Evolutionary conservation across 1,284 basidiomycete genomes (phyloP), one percentile per base, ranked within the genome.

Genomic region (Heterobasidion irregulare): DNA sequence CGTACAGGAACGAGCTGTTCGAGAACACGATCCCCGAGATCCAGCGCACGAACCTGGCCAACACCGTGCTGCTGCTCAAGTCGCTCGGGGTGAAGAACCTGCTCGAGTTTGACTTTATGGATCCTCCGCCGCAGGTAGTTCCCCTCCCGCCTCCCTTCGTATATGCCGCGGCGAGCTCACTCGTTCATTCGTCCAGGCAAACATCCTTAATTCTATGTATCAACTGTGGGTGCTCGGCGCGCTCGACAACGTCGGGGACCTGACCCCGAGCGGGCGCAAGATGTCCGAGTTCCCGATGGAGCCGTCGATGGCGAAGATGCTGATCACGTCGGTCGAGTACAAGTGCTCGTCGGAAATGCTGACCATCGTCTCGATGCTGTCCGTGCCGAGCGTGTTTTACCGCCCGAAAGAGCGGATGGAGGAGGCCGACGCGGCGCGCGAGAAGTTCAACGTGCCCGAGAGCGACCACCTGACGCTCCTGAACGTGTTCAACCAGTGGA

Each of bases 271-370:
- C 52, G 97, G 97, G 1, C 83, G 90, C 50, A 98, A 96, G 71
- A 99, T 99, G 94, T 93, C 92, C 43, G 94, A 98, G 66, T 99
- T 98, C 72, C 95, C 94, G 4, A 95, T 95, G 92, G 94, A 95
- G 66, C 97, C 97, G 2, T 94, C 91, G 6, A 89, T 99, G 78
- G 93, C 94, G 33, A 99, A 99, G 76, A 98, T 99, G 91, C 77
- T 99, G 55, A 98, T 99, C 67, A 89, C 88, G 32, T 94, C 93
- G 9, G 92, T 96, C 58, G 92, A 97, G 50, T 92, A 95, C 71
- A 84, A 82, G 59, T 99, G 97, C 68, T 95, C 92, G 8, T 77
- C 83, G 3, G 97, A 99, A 75, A 95, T 99, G 89, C 75, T 99
- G 60, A 98, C 96, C 1, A 98, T 99, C 58, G 97, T 99, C 12